Conservation (phyloP, 2,329 filamentous ascomycete species). For the Phyllosticta capitalensis region DNA sequence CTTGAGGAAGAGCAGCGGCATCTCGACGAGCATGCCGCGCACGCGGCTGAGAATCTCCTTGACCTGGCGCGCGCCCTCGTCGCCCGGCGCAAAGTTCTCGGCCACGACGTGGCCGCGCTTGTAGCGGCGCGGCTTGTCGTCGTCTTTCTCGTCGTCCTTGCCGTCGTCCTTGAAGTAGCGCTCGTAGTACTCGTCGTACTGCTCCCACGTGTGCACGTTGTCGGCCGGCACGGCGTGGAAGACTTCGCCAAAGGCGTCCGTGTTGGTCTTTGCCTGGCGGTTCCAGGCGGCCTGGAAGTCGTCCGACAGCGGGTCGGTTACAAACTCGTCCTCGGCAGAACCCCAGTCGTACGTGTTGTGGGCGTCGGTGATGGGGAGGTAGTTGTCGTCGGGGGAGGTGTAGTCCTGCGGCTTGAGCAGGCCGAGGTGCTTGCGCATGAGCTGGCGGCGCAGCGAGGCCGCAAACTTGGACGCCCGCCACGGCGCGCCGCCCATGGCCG, state of each 20-base stretch:
- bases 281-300: slow-evolving; percentile 66
- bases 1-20: slow-evolving; percentile 80
- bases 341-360: slow-evolving; percentile 45
- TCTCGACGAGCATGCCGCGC: slow-evolving; percentile 60
- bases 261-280: slow-evolving; percentile 64
- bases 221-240: slow-evolving; percentile 74
- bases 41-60: slow-evolving; percentile 65
- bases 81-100: slow-evolving; percentile 34
- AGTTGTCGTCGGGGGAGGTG: slow-evolving; percentile 50
- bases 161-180: slow-evolving; percentile 47
- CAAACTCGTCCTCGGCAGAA: slow-evolving; percentile 42
- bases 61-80: slow-evolving; percentile 35
- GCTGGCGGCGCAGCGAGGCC: slow-evolving; percentile 67
- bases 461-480: slow-evolving; percentile 69
- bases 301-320: slow-evolving; percentile 62
- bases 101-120: slow-evolving; percentile 78
- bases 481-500: slow-evolving; percentile 61
- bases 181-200: slow-evolving; percentile 64
- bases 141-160: slow-evolving; percentile 25
- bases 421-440: slow-evolving; percentile 88
- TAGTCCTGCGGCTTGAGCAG: slow-evolving; percentile 65
- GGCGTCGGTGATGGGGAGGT: slow-evolving; percentile 43
- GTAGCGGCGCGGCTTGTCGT: slow-evolving; percentile 41
- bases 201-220: slow-evolving; percentile 57
- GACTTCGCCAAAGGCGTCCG: slow-evolving; percentile 66